Evolutionary conservation across 73 alveolate species (phyloP).

Genomic region (Blepharisma japonicum): DNA sequence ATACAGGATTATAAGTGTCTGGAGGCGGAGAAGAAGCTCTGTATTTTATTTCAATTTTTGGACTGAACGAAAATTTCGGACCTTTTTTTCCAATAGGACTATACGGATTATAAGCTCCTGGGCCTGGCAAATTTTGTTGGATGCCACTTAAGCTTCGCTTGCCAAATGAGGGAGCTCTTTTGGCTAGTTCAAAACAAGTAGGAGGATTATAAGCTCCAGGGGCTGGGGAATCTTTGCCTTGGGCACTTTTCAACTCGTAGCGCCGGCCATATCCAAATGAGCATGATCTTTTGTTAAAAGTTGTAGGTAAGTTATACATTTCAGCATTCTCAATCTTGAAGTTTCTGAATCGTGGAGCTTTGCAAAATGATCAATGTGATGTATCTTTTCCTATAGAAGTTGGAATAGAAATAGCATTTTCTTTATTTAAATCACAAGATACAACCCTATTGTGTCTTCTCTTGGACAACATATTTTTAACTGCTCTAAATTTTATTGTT

Average conservation of each 20-base stretch:
- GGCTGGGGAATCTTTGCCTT: conserved; percentile 2
- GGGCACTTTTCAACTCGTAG: neutral
- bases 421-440: neutral
- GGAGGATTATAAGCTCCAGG: conserved; percentile 10
- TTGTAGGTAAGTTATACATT: neutral
- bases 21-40: neutral
- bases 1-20: neutral
- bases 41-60: neutral
- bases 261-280: conserved; percentile 12
- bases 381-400: neutral
- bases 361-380: neutral
- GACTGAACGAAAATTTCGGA: conserved; percentile 4
- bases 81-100: neutral
- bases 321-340: neutral
- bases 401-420: neutral
- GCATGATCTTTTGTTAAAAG: conserved; percentile 26
- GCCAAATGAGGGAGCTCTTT: neutral
- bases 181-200: neutral
- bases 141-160: neutral
- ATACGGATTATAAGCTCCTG: neutral
- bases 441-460: neutral
- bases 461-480: neutral
- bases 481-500: neutral
- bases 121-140: neutral
- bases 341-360: conserved; percentile 9